Evolutionary conservation across 768 basidiomycete genomes (phyloP), one percentile per base, ranked within the genome.

Genomic region (Crepidotus variabilis): DNA sequence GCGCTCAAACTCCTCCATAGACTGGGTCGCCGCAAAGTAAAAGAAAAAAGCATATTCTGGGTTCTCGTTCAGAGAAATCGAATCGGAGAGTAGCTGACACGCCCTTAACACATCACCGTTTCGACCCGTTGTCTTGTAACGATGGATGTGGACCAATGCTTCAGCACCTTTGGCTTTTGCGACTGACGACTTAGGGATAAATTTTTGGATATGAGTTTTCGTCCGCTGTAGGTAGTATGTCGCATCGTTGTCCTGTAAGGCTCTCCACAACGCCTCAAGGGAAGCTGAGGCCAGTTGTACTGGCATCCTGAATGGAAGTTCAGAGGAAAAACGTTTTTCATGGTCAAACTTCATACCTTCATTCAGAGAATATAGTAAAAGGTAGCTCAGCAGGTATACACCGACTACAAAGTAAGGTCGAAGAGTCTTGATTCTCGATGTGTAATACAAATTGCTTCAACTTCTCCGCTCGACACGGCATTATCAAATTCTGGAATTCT

Each of bases 1-100:
- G 16, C 47, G 20, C 32, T 59, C 58, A 33, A 55, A 59, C 7
- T 55, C 43, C 20, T 59, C 54, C 33, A 50, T 33, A 22, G 58
- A 55, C 8, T 52, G 39, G 22, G 47, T 51, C 1, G 58, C 54
- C 14, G 55, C 18, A 13, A 55, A 34, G 45, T 51, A 49, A 34
- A 47, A 59, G 32, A 56, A 39, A 47, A 35, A 52, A 7, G 54
- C 50, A 11, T 52, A 56, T 35, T 23, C 20, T 10, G 54, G 50
- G 32, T 51, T 11, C 20, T 51, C 46, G 21, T 21, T n/a, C 24
- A 59, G 51, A 2, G 45, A 28, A 13, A 52, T 6, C n/a, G 46
- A 52, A 20, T 52, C 22, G 13, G 55, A 48, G 28, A 52, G 8
- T 32, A 52, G 2, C 14, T 9, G 45, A 18, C 49, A 32, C 36